phyloP scores from a whole-genome alignment of 306 rosid genomes.

The Pachyrhizus erosus region DNA sequence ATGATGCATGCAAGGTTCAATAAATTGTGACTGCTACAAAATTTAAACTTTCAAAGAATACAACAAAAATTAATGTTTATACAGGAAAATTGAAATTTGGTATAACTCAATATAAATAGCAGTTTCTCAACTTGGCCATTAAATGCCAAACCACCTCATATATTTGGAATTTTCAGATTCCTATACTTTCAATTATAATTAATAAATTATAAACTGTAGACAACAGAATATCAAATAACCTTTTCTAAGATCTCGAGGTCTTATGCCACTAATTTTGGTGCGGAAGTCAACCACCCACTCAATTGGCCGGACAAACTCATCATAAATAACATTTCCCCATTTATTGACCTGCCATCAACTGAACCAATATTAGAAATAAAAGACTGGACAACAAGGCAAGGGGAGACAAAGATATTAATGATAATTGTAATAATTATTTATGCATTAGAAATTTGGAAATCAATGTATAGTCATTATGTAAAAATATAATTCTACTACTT shows the following conservation, averaged over 20 bases:
- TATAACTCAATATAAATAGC: background rate
- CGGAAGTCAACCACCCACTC: constrained; percentile 91
- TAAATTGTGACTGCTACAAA: constrained; percentile 4
- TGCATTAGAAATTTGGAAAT: constrained; percentile 16
- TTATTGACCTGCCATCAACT: constrained; percentile 76
- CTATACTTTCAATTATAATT: constrained; percentile 7
- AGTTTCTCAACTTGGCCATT: too few species aligned
- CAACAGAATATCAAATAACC: constrained; percentile 56
- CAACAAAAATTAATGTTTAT: background rate
- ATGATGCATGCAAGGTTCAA: constrained; percentile 8
- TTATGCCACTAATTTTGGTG: constrained; percentile 88
- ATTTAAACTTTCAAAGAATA: background rate
- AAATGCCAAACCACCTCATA: too few species aligned
- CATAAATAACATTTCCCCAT: constrained; percentile 92
- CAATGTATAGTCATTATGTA: background rate
- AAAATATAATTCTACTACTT: constrained; percentile 13
- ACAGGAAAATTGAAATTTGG: background rate
- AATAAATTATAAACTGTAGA: background rate
- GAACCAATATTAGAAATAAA: constrained; percentile 47
- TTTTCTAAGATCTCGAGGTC: constrained; percentile 82
- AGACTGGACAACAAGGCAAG: constrained; percentile 29
- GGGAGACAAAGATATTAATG: background rate
- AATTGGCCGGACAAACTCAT: constrained; percentile 84
- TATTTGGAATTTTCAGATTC: constrained; percentile 9
- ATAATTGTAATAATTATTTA: constrained; percentile 12